Percentiles rank a stretch among this genome's conserved stretches.
Evolutionary conservation across 805 yeast species (phyloP).

Genomic region (Candida stauntonica): DNA sequence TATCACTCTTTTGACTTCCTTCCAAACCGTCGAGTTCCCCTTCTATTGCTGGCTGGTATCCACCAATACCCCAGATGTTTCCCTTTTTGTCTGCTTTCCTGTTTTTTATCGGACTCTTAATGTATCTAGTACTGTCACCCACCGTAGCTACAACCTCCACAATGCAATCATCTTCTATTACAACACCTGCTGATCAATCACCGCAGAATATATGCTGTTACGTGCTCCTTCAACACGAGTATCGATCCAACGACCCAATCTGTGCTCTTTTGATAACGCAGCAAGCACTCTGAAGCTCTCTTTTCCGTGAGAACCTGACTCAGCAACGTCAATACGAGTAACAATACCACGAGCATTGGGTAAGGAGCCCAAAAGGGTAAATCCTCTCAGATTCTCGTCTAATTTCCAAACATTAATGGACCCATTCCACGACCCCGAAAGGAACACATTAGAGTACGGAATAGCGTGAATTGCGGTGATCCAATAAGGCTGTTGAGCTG

Average conservation of each 20-base stretch:
- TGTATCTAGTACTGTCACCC: neutral
- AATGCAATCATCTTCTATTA: slow-evolving; percentile 4
- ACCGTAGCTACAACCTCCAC: no score
- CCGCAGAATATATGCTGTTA: slow-evolving; percentile 63
- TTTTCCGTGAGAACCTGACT: slow-evolving; percentile 47
- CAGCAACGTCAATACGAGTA: slow-evolving; percentile 54
- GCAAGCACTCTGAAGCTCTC: slow-evolving; percentile 56
- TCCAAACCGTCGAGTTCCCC: neutral
- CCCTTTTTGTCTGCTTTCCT: neutral
- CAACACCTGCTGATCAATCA: slow-evolving; percentile 36
- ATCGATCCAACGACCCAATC: slow-evolving; percentile 81
- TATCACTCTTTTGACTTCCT: slow-evolving; percentile 1
- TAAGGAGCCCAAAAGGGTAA: slow-evolving; percentile 53
- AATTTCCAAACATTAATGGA: slow-evolving; percentile 73
- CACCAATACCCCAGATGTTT: neutral
- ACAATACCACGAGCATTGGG: slow-evolving; percentile 65
- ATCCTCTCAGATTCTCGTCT: slow-evolving; percentile 56
- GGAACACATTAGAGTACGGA: slow-evolving; percentile 79
- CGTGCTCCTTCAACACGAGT: slow-evolving; percentile 55
- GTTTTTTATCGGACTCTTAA: slow-evolving; percentile 3
- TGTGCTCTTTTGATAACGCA: slow-evolving; percentile 77
- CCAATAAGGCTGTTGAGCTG: slow-evolving; percentile 76
- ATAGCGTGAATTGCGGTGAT: slow-evolving; percentile 77
- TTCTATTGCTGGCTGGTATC: neutral
- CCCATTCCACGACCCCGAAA: slow-evolving; percentile 90